Evolutionary conservation across 2,329 filamentous ascomycete species (phyloP).

Genomic region (Pseudogymnoascus sp.): DNA sequence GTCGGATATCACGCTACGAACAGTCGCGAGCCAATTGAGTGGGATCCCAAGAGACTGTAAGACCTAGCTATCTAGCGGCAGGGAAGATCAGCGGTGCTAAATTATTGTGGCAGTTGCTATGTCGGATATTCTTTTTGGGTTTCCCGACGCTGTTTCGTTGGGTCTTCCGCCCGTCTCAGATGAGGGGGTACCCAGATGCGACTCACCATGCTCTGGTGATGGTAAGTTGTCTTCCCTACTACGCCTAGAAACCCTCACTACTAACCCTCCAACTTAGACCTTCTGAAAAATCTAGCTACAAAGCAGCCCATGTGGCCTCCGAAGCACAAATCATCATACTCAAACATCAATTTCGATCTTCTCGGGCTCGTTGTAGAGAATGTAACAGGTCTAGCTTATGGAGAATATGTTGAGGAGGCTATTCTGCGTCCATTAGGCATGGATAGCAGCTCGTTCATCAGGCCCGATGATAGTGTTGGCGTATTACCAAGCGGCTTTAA

Average conservation of each 20-base stretch:
- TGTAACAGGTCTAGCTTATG: conserved; percentile 21
- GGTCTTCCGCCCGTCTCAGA: conserved; percentile 1
- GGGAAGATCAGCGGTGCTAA: background rate
- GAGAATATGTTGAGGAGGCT: conserved; percentile 12
- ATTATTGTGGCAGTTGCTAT: background rate
- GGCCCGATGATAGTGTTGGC: conserved; percentile 16
- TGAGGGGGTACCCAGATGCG: background rate
- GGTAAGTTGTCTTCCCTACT: background rate
- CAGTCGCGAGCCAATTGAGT: conserved; percentile 22
- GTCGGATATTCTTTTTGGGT: background rate
- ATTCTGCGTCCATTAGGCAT: background rate
- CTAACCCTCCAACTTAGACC: background rate
- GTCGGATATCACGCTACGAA: conserved; percentile 23
- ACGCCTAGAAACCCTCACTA: background rate
- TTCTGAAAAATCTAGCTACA: conserved; percentile 9
- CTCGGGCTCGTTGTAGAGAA: conserved; percentile 24
- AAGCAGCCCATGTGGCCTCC: conserved; percentile 19
- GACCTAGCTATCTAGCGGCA: background rate
- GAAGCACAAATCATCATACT: conserved; percentile 23
- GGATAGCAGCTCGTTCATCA: background rate
- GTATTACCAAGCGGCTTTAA: conserved; percentile 17
- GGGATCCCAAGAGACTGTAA: conserved; percentile 24
- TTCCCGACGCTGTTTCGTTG: background rate
- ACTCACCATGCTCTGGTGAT: background rate
- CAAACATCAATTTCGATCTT: conserved; percentile 25